Evolutionary conservation across 495 filamentous ascomycete species (phyloP), one percentile per base, ranked within the genome.

Genomic region (Pyrenula massariospora): DNA sequence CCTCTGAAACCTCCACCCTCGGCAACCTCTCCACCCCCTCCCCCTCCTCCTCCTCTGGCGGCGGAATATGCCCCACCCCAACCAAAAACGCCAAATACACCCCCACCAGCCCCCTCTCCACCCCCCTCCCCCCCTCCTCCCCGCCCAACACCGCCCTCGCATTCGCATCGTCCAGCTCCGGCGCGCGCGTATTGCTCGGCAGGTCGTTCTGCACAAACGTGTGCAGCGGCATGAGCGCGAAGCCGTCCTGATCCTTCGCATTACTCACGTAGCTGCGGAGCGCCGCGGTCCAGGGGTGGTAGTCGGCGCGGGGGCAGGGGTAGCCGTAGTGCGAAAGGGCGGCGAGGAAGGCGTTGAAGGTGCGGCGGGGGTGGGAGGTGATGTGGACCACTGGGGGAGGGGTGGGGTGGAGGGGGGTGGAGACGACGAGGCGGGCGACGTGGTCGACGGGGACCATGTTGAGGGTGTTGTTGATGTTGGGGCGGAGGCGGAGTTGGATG

Each of bases 361-460:
- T 82, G 25, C 94, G 75, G 22, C 90, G 81, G 1, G 91, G 91
- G 67, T 89, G 88, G 12, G 81, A 79, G 2, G 89, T 95, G 23
- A 92, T 84, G 47, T 94, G 88, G n/a, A 81, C 78, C 1, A 89
- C 84, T 0, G 76, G 74, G 1, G 67, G 55, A 22, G 62, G 21
- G 52, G 80, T 70, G 1, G 86, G 84, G 60, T 83, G 75, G 57
- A 94, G 74, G 8, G 84, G 79, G 47, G 80, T 72, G 0, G 90
- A 88, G 22, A 89, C 83, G 22, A 95, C 85, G 15, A 94, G 78
- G 8, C 83, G 76, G 0, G 86, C 82, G 53, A 96, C 91, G 63
- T 93, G 87, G 62, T 84, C 80, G 23, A 96, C 91, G 0, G 93
- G 93, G 2, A 95, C 89, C 65, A 83, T 82, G 71, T 98, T 98